These are phyloP conservation scores for Suillus subalutaceus DNA, from an alignment of 768 basidiomycete genomes.

Conservation along the genomic window DNA sequence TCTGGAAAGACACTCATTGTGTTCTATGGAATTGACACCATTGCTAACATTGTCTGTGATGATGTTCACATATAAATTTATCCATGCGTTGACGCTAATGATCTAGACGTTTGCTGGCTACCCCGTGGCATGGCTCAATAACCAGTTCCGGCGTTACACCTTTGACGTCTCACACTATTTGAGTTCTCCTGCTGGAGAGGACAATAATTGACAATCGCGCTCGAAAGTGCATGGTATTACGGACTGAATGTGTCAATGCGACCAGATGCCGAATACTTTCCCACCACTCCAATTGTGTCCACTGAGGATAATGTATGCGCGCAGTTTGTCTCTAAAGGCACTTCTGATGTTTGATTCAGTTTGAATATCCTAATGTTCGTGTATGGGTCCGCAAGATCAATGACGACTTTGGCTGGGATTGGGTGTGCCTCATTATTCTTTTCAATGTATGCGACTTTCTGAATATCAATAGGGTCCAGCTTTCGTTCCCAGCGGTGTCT, in stretches of 20 bases:
- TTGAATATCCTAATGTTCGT: constrained; percentile 52
- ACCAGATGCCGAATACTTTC: constrained; percentile 50
- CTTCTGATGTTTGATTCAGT: constrained; percentile 34
- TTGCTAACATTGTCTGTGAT: constrained; percentile 53
- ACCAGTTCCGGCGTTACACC: constrained; percentile 57
- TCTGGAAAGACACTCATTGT: constrained; percentile 45
- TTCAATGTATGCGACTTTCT: neutral
- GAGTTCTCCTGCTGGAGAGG: constrained; percentile 29
- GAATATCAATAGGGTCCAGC: constrained; percentile 49
- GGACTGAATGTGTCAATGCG: constrained; percentile 54
- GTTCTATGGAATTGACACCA: constrained; percentile 60
- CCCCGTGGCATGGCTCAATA: constrained; percentile 59
- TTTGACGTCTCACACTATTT: constrained; percentile 53
- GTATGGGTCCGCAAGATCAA: constrained; percentile 53
- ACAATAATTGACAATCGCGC: constrained; percentile 51
- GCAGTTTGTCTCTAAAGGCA: neutral
- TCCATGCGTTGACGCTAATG: neutral
- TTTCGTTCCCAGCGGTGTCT: constrained; percentile 57
- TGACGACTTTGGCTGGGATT: constrained; percentile 66
- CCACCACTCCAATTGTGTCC: constrained; percentile 25
- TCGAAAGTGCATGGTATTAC: constrained; percentile 58
- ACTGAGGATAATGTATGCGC: constrained; percentile 35
- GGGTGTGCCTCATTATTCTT: constrained; percentile 37
- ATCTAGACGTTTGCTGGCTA: constrained; percentile 50
- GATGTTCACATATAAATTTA: neutral